A percentile compares a stretch with the other conserved stretches of the same genome.
Conservation (phyloP, 805 yeast genomes). For the Blastobotrys americana region DNA sequence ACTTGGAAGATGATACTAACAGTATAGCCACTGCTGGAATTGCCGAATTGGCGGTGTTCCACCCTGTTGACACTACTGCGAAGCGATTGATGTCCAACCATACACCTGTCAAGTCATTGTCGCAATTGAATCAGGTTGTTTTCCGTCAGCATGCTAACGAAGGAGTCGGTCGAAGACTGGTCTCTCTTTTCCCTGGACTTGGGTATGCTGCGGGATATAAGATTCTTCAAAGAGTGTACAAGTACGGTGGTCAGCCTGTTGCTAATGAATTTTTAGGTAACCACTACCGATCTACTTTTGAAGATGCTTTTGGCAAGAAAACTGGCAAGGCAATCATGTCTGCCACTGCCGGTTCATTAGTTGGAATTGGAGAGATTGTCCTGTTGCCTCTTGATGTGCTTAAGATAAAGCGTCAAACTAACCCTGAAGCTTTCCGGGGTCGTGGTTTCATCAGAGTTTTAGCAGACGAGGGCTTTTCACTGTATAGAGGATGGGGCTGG, state of each 20-base stretch:
- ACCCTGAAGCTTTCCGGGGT: conserved; percentile 99
- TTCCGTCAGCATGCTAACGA: conserved; percentile 75
- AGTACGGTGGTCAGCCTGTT: conserved; percentile 98
- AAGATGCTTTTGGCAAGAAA: conserved; percentile 76
- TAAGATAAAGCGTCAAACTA: conserved; percentile 97
- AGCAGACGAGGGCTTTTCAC: conserved; percentile 83
- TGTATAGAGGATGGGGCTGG: conserved; percentile 99
- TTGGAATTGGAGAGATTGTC: conserved; percentile 97
- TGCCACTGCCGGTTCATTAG: conserved; percentile 94
- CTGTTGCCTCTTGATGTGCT: conserved; percentile 91
- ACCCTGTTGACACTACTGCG: conserved; percentile 94
- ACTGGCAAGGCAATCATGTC: conserved; percentile 96
- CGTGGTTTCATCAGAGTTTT: conserved; percentile 88
- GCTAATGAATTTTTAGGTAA: conserved; percentile 85
- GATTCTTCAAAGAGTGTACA: conserved; percentile 93
- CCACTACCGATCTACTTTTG: conserved; percentile 65
- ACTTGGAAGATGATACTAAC: conserved; percentile 4
- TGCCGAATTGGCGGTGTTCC: conserved; percentile 93
- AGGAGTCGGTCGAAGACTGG: conserved; percentile 59
- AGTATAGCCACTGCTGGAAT: conserved; percentile 86
- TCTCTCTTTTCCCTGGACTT: conserved; percentile 92
- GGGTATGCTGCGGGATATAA: conserved; percentile 98
- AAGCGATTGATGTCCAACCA: conserved; percentile 90
- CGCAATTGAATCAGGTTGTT: conserved; percentile 76
- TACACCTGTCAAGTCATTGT: conserved; percentile 57